Base-by-base conservation (phyloP, 1,139 yeast genomes). In the Blastobotrys serpentis region DNA sequence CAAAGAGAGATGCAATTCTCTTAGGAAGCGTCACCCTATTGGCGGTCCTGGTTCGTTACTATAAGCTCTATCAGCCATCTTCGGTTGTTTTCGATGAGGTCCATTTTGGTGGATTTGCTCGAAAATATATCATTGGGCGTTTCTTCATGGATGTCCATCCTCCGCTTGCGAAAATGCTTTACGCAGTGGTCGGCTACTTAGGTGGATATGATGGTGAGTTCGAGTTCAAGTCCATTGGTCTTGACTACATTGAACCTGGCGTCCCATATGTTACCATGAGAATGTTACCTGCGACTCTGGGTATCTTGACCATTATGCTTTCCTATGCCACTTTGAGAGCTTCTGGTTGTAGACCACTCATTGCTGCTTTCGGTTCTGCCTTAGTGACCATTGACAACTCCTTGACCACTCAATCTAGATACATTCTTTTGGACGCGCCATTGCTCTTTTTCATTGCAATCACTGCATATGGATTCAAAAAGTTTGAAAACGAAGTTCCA, bases 111-210 rank as follows among this genome's bases (percentile, higher is more conserved):
- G 81, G 82, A 3, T 81, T 80, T 63, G 82, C 92, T 45, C 75
- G 80, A 50, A 74, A 77, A 51, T 87, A 85, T 68, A 67, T 74
- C 53, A 69, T 69, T 37, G 86, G 88, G n/a, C 72, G 75, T 39
- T 83, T 86, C 68, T 94, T 88, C 67, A 92, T 94, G 66, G 99
- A 94, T 68, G 81, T 94, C 50, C 99, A 94, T 68, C 99, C 99
- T 32, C 99, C 98, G 17, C 84, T 94, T 70, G 98, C 97, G 46
- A 94, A 94, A 68, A 74, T 94, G 69, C 75, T 90, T 58, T 86
- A 89, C 69, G 98, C 98, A 0, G 79, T 82, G 52, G 92, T 84
- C 43, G 99, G 98, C 32, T 89, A 84, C 78, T 65, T 90, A 36
- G 80, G 84, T 50, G 97, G 97, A 1, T 94, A 87, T 66, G 84